phyloP scores from a whole-genome alignment of 495 filamentous ascomycete genomes.

The Penicillium samsonianum region DNA sequence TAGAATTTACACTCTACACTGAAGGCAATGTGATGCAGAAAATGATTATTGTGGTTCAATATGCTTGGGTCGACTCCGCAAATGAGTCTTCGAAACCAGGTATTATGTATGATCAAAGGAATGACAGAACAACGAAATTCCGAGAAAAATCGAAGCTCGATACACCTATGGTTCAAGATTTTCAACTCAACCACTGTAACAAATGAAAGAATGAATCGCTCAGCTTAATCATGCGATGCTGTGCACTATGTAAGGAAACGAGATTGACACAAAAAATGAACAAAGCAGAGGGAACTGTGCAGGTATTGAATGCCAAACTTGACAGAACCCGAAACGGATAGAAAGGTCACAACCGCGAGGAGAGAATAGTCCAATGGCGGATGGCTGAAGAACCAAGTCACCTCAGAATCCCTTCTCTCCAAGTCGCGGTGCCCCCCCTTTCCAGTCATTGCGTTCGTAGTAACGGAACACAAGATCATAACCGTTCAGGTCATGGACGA shows the following conservation, averaged over 20 bases:
- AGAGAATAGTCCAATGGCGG: constrained; percentile 8
- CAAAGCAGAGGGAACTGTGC: constrained; percentile 6
- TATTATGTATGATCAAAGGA: background rate
- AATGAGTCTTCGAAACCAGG: background rate
- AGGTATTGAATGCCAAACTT: background rate
- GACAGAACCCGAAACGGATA: constrained; percentile 13
- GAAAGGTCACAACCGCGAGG: constrained; percentile 21
- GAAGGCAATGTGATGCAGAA: background rate
- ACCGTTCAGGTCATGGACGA: constrained; percentile 95
- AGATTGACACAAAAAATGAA: constrained; percentile 1
- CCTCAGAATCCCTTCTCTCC: constrained; percentile 56
- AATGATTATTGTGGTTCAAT: background rate
- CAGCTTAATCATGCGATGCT: constrained; percentile 29
- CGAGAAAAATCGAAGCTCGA: constrained; percentile 1
- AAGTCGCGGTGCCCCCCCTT: constrained; percentile 72
- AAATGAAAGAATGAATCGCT: constrained; percentile 17
- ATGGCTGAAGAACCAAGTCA: constrained; percentile 4
- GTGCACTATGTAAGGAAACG: constrained; percentile 20
- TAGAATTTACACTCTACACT: background rate
- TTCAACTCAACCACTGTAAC: constrained; percentile 9
- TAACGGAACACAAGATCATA: constrained; percentile 97
- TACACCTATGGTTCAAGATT: constrained; percentile 14
- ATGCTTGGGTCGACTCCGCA: background rate
- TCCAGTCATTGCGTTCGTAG: constrained; percentile 92
- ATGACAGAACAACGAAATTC: background rate